Conservation (phyloP, 257 asterid genomes). For the Penstemon barbatus region DNA sequence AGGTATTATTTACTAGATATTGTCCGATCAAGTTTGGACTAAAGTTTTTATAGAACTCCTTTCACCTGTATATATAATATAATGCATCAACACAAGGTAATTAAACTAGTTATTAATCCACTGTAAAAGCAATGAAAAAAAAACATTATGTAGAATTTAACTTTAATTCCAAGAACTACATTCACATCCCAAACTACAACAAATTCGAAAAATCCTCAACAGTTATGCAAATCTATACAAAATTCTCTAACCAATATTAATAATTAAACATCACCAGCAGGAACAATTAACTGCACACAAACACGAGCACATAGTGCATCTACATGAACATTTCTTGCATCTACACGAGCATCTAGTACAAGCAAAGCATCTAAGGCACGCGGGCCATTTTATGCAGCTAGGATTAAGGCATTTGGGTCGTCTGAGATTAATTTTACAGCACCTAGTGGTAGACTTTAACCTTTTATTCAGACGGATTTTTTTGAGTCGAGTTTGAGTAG, state of each 20-base stretch:
- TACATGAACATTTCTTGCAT: slow-evolving; percentile 54
- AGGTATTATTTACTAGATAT: too few relatives aligned
- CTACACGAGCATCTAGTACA: slow-evolving; percentile 34
- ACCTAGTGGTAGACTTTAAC: slow-evolving; percentile 34
- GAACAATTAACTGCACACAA: slow-evolving; percentile 56
- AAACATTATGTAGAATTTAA: slow-evolving; percentile 22
- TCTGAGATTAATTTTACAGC: slow-evolving; percentile 53
- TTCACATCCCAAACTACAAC: slow-evolving; percentile 27
- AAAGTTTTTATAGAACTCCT: too few relatives aligned
- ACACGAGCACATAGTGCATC: slow-evolving; percentile 51
- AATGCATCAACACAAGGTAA: background rate
- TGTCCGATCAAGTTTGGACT: too few relatives aligned
- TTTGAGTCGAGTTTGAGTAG: slow-evolving; percentile 59
- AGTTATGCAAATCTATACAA: slow-evolving; percentile 57
- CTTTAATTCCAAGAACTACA: slow-evolving; percentile 27
- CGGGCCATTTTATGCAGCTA: slow-evolving; percentile 35
- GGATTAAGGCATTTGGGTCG: slow-evolving; percentile 45
- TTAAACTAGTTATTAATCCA: slow-evolving; percentile 8
- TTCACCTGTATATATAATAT: too few relatives aligned
- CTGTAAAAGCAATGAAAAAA: slow-evolving; percentile 14
- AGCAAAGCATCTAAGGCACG: too few relatives aligned
- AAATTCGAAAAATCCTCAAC: slow-evolving; percentile 33
- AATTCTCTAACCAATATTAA: slow-evolving; percentile 43
- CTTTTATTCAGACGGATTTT: slow-evolving; percentile 53
- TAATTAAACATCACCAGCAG: slow-evolving; percentile 51